Evolutionary conservation across 1,284 basidiomycete genomes (phyloP), one percentile per base, ranked within the genome.

Genomic region (Leccinum pseudoinsigne): DNA sequence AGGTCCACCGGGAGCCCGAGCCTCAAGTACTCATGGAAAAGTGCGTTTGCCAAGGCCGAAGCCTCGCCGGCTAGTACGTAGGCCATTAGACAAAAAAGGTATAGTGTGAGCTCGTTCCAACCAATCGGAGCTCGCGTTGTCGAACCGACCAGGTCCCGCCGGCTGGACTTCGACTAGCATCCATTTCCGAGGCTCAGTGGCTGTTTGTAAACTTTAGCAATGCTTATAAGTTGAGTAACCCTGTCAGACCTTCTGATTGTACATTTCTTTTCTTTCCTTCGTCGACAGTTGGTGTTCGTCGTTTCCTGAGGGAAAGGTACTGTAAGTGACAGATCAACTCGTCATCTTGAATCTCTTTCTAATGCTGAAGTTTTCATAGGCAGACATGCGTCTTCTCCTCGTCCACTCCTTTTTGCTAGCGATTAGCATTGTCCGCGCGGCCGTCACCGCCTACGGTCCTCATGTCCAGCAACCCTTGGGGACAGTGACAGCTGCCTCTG

Each of bases 391-490:
- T 58, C 61, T 64, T 61, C 61, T 71, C 62, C 65, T 69, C 63
- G 72, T 72, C 71, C 71, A 66, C 61, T 72, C 69, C 16, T 72
- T 72, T 65, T 36, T 72, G 21, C 51, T 69, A 16, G 57, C 57
- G 36, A 51, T 66, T 21, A 58, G 61, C 12, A 38, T 66, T 9
- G 64, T 38, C 42, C 57, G 36, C 42, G 70, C 68, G 54, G 57
- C 66, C 16, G 62, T 80, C 16, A 78, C 76, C 11, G 70, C 76
- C 12, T 76, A 77, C 58, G 71, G 72, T 38, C 65, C 65, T 26
- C 69, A 68, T 28, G 72, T 72, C 28, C 77, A 80, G 66, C 64
- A 68, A 9, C 68, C 74, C 16, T 45, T 73, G 23, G 62, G 68
- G 5, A 67, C 72, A 3, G 66, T 74, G 6, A 69, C 71, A 2